phyloP scores from a whole-genome alignment of 257 asterid genomes.

The Lycium barbarum region DNA sequence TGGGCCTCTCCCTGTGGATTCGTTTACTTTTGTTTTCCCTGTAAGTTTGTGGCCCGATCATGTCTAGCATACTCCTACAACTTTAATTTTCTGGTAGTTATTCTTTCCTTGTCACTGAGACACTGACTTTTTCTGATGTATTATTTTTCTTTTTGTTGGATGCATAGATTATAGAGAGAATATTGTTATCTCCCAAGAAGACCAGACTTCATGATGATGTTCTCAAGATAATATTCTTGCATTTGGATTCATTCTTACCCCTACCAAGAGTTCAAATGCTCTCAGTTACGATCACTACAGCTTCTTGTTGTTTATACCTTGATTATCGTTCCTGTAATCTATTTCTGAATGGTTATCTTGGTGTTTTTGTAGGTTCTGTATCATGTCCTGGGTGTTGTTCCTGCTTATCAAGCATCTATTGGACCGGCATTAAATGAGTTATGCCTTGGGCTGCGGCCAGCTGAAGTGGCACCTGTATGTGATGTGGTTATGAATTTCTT shows the following conservation, averaged over 20 bases:
- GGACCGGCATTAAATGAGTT: slow-evolving; percentile 90
- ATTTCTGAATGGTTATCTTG: slow-evolving; percentile 19
- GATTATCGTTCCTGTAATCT: background rate
- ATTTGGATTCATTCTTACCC: slow-evolving; percentile 92
- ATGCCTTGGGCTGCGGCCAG: slow-evolving; percentile 92
- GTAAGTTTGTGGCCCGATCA: slow-evolving; percentile 47
- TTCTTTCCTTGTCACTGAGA: slow-evolving; percentile 26
- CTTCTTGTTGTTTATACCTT: slow-evolving; percentile 27
- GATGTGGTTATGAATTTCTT: slow-evolving; percentile 31
- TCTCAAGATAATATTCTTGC: slow-evolving; percentile 88
- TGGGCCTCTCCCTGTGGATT: slow-evolving; percentile 96
- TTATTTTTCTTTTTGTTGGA: slow-evolving; percentile 18
- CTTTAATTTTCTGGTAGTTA: slow-evolving; percentile 19
- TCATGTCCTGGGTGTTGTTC: slow-evolving; percentile 94
- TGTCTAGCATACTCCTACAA: slow-evolving; percentile 20
- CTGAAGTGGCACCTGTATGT: slow-evolving; percentile 95
- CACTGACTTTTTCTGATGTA: slow-evolving; percentile 23
- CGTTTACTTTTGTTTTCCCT: slow-evolving; percentile 92
- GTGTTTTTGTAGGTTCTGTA: slow-evolving; percentile 71
- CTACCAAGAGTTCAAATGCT: slow-evolving; percentile 93
- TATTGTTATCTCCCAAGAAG: slow-evolving; percentile 83
- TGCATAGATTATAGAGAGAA: slow-evolving; percentile 81
- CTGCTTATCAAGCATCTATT: slow-evolving; percentile 82
- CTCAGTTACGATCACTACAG: slow-evolving; percentile 63
- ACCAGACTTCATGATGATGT: slow-evolving; percentile 89